Evolutionary conservation across 768 basidiomycete species (phyloP), one percentile per base, ranked within the genome.

Genomic region (Infundibulicybe gibba): DNA sequence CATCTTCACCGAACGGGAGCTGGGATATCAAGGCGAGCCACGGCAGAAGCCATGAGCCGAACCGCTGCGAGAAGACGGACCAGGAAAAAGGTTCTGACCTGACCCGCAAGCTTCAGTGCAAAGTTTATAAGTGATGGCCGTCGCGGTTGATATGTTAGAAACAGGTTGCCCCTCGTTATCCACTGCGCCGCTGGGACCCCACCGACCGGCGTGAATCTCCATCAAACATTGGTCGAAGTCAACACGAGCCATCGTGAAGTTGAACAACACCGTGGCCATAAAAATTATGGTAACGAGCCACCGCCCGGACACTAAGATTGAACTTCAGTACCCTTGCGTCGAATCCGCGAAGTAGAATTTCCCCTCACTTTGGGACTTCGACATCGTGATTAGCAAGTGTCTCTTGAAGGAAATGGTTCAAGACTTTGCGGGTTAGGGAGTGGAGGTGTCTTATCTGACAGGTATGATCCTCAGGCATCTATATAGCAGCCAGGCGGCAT

Each of bases 1-100:
- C 55, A 11, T 48, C 49, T 5, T 65, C 62, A 14, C 71, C 73
- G 25, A 70, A 76, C 3, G 72, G 74, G 16, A 75, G 62, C 41
- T 72, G 72, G 0, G 70, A 71, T 15, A 73, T 48, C 1, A 75
- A 50, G 2, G 70, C 70, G 8, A 74, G 65, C 54, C 64, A 71
- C 11, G 74, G 71, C 1, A 75, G 49, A 2, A 75, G 61, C 74
- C 73, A 75, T 0, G 69, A 46, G 10, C 60, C 54, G 48, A 66
- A 72, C 42, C 71, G 60, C 43, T 65, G 64, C 1, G 59, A 61
- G 32, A 67, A 67, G 32, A 51, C 50, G n/a, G 54, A 57, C 64
- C 61, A 63, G 13, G 34, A 13, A 41, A 63, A 64, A 2, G 49
- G 45, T 33, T 49, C 54, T 2, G 47, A 32, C 47, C 54, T 14